These are phyloP conservation scores for Dendrocalamus latiflorus DNA, from an alignment of 202 grass and related monocot species.

Conservation along the genomic window DNA sequence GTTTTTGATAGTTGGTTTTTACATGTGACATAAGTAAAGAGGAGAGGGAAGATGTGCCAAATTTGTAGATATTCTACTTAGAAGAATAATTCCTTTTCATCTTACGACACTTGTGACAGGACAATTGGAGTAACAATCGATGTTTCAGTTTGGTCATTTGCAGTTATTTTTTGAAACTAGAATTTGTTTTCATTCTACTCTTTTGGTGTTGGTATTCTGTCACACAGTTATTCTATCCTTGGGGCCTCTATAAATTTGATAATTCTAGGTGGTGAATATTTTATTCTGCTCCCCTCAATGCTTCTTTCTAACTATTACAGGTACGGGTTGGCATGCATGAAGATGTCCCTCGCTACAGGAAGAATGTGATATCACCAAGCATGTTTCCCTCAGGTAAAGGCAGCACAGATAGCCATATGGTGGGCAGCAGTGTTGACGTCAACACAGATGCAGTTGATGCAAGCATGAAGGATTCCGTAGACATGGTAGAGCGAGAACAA, in stretches of 20 bases:
- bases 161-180: not conserved
- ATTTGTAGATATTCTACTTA: not conserved
- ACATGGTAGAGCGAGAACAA: slow-evolving; percentile 20
- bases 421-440: slow-evolving; percentile 15
- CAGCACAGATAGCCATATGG: slow-evolving; percentile 24
- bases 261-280: not conserved
- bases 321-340: slow-evolving; percentile 70
- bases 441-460: slow-evolving; percentile 22
- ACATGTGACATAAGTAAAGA: not conserved
- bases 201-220: not conserved
- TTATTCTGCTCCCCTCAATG: slow-evolving; percentile 7
- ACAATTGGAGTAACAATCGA: not conserved
- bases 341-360: slow-evolving; percentile 75
- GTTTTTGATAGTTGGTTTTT: not conserved
- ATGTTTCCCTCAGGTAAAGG: slow-evolving; percentile 94
- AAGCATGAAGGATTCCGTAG: slow-evolving; percentile 19
- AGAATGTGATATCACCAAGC: slow-evolving; percentile 59
- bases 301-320: slow-evolving; percentile 40
- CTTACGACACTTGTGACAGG: not conserved
- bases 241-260: not conserved
- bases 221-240: not conserved
- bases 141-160: not conserved
- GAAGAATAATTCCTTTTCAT: not conserved
- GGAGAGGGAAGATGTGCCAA: not conserved
- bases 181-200: not conserved